Evolutionary conservation across 352 stramenopile species (phyloP), one percentile per base, ranked within the genome.

Genomic region (Globisporangium apiculatum): DNA sequence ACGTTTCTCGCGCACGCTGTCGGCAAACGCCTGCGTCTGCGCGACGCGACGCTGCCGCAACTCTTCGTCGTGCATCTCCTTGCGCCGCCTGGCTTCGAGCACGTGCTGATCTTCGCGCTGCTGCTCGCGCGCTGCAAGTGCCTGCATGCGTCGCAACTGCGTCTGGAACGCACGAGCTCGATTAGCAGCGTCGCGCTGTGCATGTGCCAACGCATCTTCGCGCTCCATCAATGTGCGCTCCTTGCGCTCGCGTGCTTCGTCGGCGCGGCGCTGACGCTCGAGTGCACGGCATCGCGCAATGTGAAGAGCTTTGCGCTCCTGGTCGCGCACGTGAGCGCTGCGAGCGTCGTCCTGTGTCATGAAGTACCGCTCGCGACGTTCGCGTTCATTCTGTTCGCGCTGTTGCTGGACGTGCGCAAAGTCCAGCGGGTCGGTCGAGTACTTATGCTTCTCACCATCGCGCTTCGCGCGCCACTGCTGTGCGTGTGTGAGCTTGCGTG

Each of bases 51-150:
- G 71, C 43, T 89, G 75, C 4, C 51, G 55, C 35, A 73, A 74
- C 56, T 91, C 81, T 66, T 91, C 81, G 24, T 88, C 75, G 41
- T 79, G 71, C 78, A 91, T 87, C 9, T 72, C 48, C 42, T 72
- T 78, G 0, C 81, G 74, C 15, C 70, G 71, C n/a, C 63, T 68
- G 0, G 81, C 81, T 61, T 91, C 81, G 18, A 67, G 49, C 0
- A 88, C 48, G 8, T 61, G 69, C 14, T 77, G 58, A 5, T 66
- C 57, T 45, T 76, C 61, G 36, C 73, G 78, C 18, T 48, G 58
- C 0, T 65, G 55, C 10, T 76, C 66, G 42, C 63, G 61, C 8
- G 75, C 61, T 4, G 78, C 69, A 12, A 84, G 57, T 3, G 56
- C 49, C 46, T 75, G 64, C 78, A 89, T 89, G 7, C 62, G 55